These are phyloP conservation scores for Sordariomycetes sp. DNA, from an alignment of 2,329 filamentous ascomycete genomes.

Conservation along the genomic window DNA sequence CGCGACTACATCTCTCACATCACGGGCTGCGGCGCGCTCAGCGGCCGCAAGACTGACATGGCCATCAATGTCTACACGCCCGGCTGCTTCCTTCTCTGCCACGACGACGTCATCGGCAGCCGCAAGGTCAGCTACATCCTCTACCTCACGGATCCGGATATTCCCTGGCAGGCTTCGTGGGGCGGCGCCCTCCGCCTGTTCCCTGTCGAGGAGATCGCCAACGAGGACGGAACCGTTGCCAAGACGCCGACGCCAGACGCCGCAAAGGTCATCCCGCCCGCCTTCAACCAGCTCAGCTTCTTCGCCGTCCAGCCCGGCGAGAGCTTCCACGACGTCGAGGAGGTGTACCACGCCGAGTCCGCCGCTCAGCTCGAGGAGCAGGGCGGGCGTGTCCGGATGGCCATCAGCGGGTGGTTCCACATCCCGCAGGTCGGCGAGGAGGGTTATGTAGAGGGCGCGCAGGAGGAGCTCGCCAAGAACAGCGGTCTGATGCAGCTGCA, in stretches of 20 bases:
- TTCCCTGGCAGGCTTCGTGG: conserved; percentile 81
- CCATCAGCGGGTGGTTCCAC: conserved; percentile 97
- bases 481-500: conserved; percentile 89
- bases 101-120: conserved; percentile 98
- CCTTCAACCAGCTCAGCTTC: conserved; percentile 96
- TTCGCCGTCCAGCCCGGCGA: conserved; percentile 97
- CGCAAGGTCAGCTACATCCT: conserved; percentile 92
- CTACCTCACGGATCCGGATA: conserved; percentile 87
- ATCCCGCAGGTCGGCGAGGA: conserved; percentile 92
- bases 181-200: conserved; percentile 85
- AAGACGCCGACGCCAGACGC: conserved; percentile 70
- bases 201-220: conserved; percentile 49
- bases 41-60: conserved; percentile 94
- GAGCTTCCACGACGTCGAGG: conserved; percentile 98
- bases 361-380: conserved; percentile 50
- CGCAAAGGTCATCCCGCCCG: conserved; percentile 74
- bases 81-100: conserved; percentile 87
- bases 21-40: conserved; percentile 75
- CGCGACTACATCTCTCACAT: conserved; percentile 79
- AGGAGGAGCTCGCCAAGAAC: conserved; percentile 77
- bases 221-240: conserved; percentile 57
- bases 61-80: conserved; percentile 98
- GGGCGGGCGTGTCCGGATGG: conserved; percentile 78
- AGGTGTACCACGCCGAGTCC: conserved; percentile 67
- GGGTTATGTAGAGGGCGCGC: conserved; percentile 75